A percentile compares a stretch with the other conserved stretches of the same genome.
These are phyloP conservation scores for Plantago ovata DNA, from an alignment of 257 asterid genomes.

Conservation along the genomic window DNA sequence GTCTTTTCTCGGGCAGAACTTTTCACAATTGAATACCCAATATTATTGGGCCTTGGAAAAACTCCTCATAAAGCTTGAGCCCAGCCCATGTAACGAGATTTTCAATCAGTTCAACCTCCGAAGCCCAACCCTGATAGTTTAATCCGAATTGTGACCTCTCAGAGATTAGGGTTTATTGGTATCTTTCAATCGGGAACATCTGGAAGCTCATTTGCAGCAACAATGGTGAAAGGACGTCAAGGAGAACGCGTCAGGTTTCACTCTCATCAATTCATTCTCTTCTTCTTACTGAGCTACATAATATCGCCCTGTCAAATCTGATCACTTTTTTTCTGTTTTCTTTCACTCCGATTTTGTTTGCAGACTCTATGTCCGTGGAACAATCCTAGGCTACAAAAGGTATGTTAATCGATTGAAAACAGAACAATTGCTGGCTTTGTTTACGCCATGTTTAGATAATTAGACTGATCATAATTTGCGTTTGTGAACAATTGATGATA, in stretches of 20 bases:
- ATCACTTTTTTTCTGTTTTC: too few species aligned
- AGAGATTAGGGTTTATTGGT: too few species aligned
- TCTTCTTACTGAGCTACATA: neutral
- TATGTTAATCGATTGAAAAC: neutral
- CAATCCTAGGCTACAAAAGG: constrained; percentile 69
- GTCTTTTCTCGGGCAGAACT: too few species aligned
- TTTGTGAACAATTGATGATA: constrained; percentile 16
- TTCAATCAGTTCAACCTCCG: too few species aligned
- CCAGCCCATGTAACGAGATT: too few species aligned
- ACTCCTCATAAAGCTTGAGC: too few species aligned
- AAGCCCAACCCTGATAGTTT: too few species aligned
- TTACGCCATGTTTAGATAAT: neutral
- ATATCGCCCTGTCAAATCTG: too few species aligned
- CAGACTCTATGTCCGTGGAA: constrained; percentile 61
- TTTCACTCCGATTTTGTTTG: neutral
- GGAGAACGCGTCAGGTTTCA: constrained; percentile 53
- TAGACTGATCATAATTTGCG: neutral
- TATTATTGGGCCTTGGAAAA: too few species aligned
- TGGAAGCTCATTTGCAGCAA: neutral
- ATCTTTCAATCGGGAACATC: too few species aligned
- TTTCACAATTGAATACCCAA: too few species aligned
- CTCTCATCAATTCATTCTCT: neutral
- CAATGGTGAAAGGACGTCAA: constrained; percentile 58
- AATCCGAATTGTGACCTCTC: too few species aligned
- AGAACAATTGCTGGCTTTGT: neutral